Percentiles rank a stretch among this genome's conserved stretches.
These are phyloP conservation scores for Mycogone perniciosa DNA, from an alignment of 2,329 filamentous ascomycete species.

Conservation along the genomic window DNA sequence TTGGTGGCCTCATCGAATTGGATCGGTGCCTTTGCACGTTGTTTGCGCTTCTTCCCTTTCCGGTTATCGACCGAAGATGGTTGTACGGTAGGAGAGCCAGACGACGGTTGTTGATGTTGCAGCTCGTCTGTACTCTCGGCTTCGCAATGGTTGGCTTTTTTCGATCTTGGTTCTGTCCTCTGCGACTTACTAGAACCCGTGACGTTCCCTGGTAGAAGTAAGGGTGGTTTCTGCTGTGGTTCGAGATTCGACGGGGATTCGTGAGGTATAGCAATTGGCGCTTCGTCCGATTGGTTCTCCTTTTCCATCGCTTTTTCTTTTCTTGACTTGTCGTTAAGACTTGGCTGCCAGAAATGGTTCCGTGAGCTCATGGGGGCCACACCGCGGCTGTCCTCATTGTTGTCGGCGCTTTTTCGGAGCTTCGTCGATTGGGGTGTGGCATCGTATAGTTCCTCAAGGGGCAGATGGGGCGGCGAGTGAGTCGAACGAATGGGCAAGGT, in stretches of 20 bases:
- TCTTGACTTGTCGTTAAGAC: too few relatives aligned
- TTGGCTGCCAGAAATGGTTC: too few relatives aligned
- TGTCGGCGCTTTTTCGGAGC: not conserved
- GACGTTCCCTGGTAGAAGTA: not conserved
- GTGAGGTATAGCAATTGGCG: too few relatives aligned
- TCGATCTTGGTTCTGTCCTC: not conserved
- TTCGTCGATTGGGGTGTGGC: constrained; percentile 12
- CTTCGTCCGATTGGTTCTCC: too few relatives aligned
- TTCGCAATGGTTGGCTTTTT: not conserved
- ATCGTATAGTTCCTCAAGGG: constrained; percentile 24
- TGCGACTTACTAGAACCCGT: not conserved
- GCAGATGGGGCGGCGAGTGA: constrained; percentile 16
- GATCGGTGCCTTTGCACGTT: constrained; percentile 29
- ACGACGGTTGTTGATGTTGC: not conserved
- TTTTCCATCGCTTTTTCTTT: too few relatives aligned
- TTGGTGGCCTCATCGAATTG: constrained; percentile 27
- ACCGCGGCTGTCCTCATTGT: not conserved
- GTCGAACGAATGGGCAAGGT: not conserved
- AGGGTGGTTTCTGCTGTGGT: not conserved
- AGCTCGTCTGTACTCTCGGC: not conserved
- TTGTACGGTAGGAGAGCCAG: not conserved
- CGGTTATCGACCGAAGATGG: not conserved
- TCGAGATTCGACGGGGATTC: too few relatives aligned
- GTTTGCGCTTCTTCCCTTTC: constrained; percentile 22
- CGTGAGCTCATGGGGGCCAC: too few relatives aligned